These are phyloP conservation scores for Colletotrichum abscissum DNA, from an alignment of 2,329 filamentous ascomycete species.

Conservation along the genomic window DNA sequence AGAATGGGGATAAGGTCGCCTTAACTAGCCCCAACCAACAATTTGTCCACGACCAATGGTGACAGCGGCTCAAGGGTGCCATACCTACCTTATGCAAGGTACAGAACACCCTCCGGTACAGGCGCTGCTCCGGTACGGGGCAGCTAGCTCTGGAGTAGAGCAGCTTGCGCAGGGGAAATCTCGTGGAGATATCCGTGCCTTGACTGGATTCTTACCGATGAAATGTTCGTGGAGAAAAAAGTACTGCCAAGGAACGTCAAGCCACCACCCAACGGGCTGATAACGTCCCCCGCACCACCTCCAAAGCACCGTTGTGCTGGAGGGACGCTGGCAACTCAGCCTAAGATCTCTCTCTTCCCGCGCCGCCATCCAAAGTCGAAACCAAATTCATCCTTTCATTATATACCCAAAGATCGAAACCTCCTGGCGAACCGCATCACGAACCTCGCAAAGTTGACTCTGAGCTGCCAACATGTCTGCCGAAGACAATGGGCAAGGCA, in stretches of 20 bases:
- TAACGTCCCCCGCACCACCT: neutral
- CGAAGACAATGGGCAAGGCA: neutral
- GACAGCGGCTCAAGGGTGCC: neutral
- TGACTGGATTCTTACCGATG: no score
- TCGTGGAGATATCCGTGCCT: no score
- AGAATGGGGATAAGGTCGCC: neutral
- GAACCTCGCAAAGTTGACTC: neutral
- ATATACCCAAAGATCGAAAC: neutral
- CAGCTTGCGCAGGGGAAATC: neutral
- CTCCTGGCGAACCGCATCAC: neutral
- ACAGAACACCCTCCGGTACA: neutral
- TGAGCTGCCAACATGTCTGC: neutral
- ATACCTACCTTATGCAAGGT: neutral
- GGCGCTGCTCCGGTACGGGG: neutral
- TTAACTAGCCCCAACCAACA: neutral
- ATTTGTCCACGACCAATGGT: neutral
- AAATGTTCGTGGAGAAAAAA: no score
- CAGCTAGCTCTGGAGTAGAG: neutral
- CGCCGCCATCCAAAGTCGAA: neutral
- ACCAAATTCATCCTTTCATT: neutral
- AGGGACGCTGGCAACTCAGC: neutral
- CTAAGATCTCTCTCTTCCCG: neutral
- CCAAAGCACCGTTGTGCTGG: neutral
- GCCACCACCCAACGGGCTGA: neutral
- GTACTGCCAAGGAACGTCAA: neutral